These are phyloP conservation scores for Pichia cabralensis DNA, from an alignment of 805 yeast species.

Conservation along the genomic window DNA sequence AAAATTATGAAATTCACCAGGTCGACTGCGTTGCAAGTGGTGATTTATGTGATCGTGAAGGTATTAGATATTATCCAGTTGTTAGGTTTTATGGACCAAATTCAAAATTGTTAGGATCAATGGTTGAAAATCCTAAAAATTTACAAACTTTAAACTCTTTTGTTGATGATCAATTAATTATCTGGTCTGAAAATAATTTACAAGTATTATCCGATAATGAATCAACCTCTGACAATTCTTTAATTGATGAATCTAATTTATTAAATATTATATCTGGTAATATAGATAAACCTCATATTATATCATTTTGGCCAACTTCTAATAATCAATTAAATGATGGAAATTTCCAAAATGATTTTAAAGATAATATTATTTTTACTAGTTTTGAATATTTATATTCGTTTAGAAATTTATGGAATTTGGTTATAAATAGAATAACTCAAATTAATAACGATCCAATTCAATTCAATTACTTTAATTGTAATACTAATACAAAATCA, in stretches of 20 bases:
- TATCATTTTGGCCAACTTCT: constrained; percentile 58
- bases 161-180: constrained; percentile 38
- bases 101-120: constrained; percentile 32
- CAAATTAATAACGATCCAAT: constrained; percentile 10
- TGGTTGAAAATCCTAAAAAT: constrained; percentile 33
- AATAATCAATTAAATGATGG: constrained; percentile 29
- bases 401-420: constrained; percentile 48
- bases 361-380: constrained; percentile 28
- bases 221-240: not conserved
- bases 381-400: constrained; percentile 41
- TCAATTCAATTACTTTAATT: constrained; percentile 45
- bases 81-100: constrained; percentile 59
- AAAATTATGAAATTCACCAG: constrained; percentile 34
- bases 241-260: constrained; percentile 28
- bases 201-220: constrained; percentile 25
- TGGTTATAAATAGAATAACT: constrained; percentile 38
- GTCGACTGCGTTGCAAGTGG: constrained; percentile 84
- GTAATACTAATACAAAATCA: constrained; percentile 40
- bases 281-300: constrained; percentile 37
- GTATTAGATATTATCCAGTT: constrained; percentile 57
- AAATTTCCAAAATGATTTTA: constrained; percentile 25
- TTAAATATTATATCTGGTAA: constrained; percentile 43
- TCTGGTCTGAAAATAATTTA: constrained; percentile 30
- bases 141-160: constrained; percentile 41
- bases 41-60: constrained; percentile 68